These are phyloP conservation scores for Metschnikowia corniflorae DNA, from an alignment of 805 yeast species.

Conservation along the genomic window DNA sequence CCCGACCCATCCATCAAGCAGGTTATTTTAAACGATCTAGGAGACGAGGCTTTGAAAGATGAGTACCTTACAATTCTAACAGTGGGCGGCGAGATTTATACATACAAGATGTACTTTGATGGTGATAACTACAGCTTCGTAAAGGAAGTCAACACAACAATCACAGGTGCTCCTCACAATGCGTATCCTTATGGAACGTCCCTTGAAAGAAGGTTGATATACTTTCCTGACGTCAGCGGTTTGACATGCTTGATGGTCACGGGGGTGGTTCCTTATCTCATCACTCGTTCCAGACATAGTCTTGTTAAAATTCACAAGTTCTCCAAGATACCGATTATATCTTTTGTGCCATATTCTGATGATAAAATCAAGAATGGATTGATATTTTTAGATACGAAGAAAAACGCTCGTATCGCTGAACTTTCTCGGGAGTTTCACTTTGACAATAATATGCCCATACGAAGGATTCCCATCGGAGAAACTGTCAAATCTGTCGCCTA, in stretches of 20 bases:
- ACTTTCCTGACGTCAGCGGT: slow-evolving; percentile 56
- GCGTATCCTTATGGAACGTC: slow-evolving; percentile 66
- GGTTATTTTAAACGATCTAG: slow-evolving; percentile 58
- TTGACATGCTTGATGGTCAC: slow-evolving; percentile 63
- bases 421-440: slow-evolving; percentile 48
- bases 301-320: slow-evolving; percentile 64
- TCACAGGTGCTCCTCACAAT: slow-evolving; percentile 79
- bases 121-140: slow-evolving; percentile 39
- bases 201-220: slow-evolving; percentile 64
- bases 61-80: slow-evolving; percentile 71
- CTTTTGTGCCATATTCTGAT: slow-evolving; percentile 56
- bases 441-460: slow-evolving; percentile 59
- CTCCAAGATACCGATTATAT: slow-evolving; percentile 60
- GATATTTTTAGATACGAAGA: slow-evolving; percentile 66
- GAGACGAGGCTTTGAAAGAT: slow-evolving; percentile 50
- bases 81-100: slow-evolving; percentile 72
- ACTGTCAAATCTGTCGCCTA: slow-evolving; percentile 65
- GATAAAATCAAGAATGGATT: slow-evolving; percentile 45
- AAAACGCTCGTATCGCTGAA: slow-evolving; percentile 61
- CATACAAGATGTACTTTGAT: slow-evolving; percentile 58
- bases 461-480: slow-evolving; percentile 49
- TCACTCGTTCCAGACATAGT: slow-evolving; percentile 63
- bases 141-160: slow-evolving; percentile 43
- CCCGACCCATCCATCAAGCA: slow-evolving; percentile 78
- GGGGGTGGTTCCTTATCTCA: slow-evolving; percentile 68